Percentiles rank a stretch among this genome's conserved stretches.
Evolutionary conservation across 495 filamentous ascomycete species (phyloP).

Genomic region (Talaromyces wortmannii): DNA sequence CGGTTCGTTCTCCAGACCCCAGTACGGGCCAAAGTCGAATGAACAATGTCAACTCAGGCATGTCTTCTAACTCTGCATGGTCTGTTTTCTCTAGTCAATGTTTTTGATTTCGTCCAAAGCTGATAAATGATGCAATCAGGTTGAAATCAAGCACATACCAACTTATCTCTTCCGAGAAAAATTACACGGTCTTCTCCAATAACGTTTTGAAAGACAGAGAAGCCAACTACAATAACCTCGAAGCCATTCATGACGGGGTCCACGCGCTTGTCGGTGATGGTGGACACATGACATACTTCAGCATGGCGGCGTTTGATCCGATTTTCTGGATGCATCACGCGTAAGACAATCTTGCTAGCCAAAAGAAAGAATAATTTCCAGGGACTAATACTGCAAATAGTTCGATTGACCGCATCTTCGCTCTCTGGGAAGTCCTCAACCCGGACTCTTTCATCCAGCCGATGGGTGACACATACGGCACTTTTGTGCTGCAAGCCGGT

Average conservation of each 20-base stretch:
- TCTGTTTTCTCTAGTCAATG: not conserved
- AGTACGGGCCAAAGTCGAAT: slow-evolving; percentile 7
- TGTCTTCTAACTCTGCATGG: slow-evolving; percentile 6
- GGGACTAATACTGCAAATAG: slow-evolving; percentile 2
- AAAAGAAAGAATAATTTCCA: not conserved
- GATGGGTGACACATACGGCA: slow-evolving; percentile 8
- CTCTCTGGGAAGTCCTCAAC: slow-evolving; percentile 31
- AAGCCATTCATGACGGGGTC: slow-evolving; percentile 33
- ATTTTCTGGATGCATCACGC: slow-evolving; percentile 34
- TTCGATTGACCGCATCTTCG: slow-evolving; percentile 34
- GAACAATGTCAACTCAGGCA: slow-evolving; percentile 5
- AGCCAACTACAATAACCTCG: slow-evolving; percentile 23
- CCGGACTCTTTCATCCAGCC: slow-evolving; percentile 20
- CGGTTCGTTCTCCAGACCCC: slow-evolving; percentile 5
- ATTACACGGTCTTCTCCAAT: slow-evolving; percentile 25
- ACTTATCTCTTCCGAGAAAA: slow-evolving; percentile 2
- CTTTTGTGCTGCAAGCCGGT: slow-evolving; percentile 12
- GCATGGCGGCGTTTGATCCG: slow-evolving; percentile 34
- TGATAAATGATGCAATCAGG: not conserved
- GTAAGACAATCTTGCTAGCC: slow-evolving; percentile 4
- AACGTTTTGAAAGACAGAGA: slow-evolving; percentile 12
- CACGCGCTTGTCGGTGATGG: slow-evolving; percentile 29
- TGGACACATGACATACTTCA: slow-evolving; percentile 35
- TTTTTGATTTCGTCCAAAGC: not conserved
- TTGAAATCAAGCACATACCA: slow-evolving; percentile 9